phyloP scores from a whole-genome alignment of 805 yeast species.

The Metschnikowia koreensis region DNA sequence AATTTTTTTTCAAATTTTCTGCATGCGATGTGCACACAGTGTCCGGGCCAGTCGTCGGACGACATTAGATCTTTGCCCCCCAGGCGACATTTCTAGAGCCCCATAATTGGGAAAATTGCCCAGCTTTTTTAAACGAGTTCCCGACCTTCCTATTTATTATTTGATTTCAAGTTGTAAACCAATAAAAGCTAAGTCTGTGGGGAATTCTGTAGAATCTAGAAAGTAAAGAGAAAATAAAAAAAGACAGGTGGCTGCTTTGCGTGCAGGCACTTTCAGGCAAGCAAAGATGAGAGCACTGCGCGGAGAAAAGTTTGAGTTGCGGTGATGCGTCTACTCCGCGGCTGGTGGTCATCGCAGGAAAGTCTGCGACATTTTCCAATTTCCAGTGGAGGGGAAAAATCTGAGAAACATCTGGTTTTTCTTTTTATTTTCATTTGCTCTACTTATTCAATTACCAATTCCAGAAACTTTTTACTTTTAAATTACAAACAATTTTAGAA shows the following conservation, averaged over 20 bases:
- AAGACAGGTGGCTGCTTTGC: neutral
- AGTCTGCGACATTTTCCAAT: neutral
- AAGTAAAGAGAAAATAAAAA: neutral
- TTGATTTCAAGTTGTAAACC: too few species aligned
- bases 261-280: neutral
- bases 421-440: neutral
- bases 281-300: neutral
- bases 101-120: neutral
- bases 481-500: neutral
- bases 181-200: too few species aligned
- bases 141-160: neutral
- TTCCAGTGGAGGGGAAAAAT: too few species aligned
- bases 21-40: slow-evolving; percentile 2
- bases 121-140: neutral
- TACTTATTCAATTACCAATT: too few species aligned
- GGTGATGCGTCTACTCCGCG: slow-evolving; percentile 3
- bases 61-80: slow-evolving; percentile 4
- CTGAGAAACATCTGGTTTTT: neutral
- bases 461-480: too few species aligned
- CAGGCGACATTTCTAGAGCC: slow-evolving; percentile 3
- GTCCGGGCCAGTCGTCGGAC: slow-evolving; percentile 1
- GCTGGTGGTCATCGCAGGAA: slow-evolving; percentile 1
- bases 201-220: neutral
- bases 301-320: slow-evolving; percentile 4
- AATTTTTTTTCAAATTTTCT: slow-evolving; percentile 3